Evolutionary conservation across 192 early-diverging fungal genomes (phyloP).

Genomic region (Coemansia sp.): DNA sequence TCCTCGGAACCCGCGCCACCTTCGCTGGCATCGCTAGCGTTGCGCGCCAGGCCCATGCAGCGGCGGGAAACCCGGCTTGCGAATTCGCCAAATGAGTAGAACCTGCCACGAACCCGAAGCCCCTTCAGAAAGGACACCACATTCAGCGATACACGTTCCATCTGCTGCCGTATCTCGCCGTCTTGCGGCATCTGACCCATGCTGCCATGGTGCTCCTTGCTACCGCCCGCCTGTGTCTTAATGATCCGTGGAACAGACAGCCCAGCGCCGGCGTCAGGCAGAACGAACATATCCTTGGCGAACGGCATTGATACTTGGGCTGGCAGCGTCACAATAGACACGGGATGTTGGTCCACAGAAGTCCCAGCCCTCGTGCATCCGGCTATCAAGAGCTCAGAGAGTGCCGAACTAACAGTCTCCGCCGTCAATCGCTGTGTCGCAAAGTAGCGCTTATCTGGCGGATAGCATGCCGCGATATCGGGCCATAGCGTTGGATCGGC

Average conservation of each 20-base stretch:
- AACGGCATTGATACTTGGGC: slow-evolving; percentile 14
- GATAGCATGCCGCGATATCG: slow-evolving; percentile 24
- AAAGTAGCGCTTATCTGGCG: not conserved
- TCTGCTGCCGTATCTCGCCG: slow-evolving; percentile 16
- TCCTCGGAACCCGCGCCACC: not conserved
- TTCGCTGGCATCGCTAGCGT: not conserved
- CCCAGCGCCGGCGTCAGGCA: slow-evolving; percentile 21
- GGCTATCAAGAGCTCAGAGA: slow-evolving; percentile 9
- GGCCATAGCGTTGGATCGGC: slow-evolving; percentile 33
- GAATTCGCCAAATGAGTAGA: slow-evolving; percentile 43
- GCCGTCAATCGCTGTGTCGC: slow-evolving; percentile 11
- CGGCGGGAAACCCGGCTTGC: slow-evolving; percentile 28
- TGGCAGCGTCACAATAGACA: slow-evolving; percentile 16
- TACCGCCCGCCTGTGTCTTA: not conserved
- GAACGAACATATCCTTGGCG: slow-evolving; percentile 17
- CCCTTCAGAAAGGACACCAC: slow-evolving; percentile 22
- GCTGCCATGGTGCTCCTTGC: not conserved
- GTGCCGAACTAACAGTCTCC: slow-evolving; percentile 6
- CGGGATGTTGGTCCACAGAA: slow-evolving; percentile 4
- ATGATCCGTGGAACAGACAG: not conserved
- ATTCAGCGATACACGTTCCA: slow-evolving; percentile 34
- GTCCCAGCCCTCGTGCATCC: slow-evolving; percentile 2
- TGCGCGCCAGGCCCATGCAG: slow-evolving; percentile 24
- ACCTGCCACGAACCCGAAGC: slow-evolving; percentile 22
- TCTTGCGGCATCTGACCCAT: not conserved